Percentiles rank a stretch among this genome's conserved stretches.
Conservation (phyloP, 768 basidiomycete species). For the Leccinum pellstonianum region DNA sequence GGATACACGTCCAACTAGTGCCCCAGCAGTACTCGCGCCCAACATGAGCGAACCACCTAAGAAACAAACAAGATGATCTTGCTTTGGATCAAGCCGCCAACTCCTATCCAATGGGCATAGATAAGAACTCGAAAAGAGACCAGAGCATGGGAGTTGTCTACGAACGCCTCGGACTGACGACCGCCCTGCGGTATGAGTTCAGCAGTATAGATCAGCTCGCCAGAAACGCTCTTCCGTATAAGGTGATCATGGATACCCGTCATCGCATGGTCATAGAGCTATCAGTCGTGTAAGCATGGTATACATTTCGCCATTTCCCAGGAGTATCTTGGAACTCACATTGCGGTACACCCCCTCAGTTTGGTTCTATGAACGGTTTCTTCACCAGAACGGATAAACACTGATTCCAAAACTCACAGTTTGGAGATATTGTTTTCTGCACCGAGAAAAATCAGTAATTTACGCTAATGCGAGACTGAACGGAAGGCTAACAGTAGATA, state of each 20-base stretch:
- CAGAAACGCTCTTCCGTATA: slow-evolving; percentile 57
- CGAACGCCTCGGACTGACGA: slow-evolving; percentile 35
- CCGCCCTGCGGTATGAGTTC: slow-evolving; percentile 69
- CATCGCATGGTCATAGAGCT: slow-evolving; percentile 94
- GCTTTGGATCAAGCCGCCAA: slow-evolving; percentile 81
- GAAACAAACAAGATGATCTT: slow-evolving; percentile 97
- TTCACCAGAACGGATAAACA: not conserved
- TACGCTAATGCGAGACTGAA: not conserved
- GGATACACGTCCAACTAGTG: slow-evolving; percentile 51
- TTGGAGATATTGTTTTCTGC: slow-evolving; percentile 34
- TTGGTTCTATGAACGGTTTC: slow-evolving; percentile 46
- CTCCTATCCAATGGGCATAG: slow-evolving; percentile 38
- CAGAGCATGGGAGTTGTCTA: slow-evolving; percentile 1
- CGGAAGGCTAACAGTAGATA: slow-evolving; percentile 64
- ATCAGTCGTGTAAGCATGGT: slow-evolving; percentile 7
- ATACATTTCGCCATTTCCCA: not conserved
- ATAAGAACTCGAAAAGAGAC: slow-evolving; percentile 9
- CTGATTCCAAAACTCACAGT: slow-evolving; percentile 24
- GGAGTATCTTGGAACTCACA: slow-evolving; percentile 39
- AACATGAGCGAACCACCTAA: slow-evolving; percentile 89
- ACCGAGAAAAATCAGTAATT: slow-evolving; percentile 3
- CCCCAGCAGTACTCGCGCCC: slow-evolving; percentile 72
- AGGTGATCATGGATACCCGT: slow-evolving; percentile 56
- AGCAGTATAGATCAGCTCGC: slow-evolving; percentile 71
- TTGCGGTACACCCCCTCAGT: slow-evolving; percentile 77